Evolutionary conservation across 2,329 filamentous ascomycete species (phyloP).

Genomic region (Colletotrichum camelliae): DNA sequence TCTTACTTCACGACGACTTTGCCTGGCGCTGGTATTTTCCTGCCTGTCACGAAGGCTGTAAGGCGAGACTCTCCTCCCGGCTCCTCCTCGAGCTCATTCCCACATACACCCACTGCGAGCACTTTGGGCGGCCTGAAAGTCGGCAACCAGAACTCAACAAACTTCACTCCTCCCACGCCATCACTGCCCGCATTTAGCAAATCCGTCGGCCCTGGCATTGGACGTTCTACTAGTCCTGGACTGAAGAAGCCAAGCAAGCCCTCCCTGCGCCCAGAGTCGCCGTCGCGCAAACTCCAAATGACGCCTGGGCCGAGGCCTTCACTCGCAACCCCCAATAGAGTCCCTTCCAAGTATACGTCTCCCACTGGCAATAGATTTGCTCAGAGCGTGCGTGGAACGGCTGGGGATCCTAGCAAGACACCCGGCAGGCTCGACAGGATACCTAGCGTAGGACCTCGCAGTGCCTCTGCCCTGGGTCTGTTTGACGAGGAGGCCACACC

Average conservation of each 20-base stretch:
- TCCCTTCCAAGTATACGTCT: constrained; percentile 65
- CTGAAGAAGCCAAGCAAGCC: constrained; percentile 71
- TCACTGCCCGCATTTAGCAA: constrained; percentile 83
- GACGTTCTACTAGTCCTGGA: constrained; percentile 71
- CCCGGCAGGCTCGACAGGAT: constrained; percentile 50
- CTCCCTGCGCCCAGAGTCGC: constrained; percentile 90
- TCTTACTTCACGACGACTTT: constrained; percentile 83
- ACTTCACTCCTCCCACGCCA: constrained; percentile 69
- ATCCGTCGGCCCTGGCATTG: constrained; percentile 70
- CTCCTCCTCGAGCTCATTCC: constrained; percentile 55
- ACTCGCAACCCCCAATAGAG: constrained; percentile 56
- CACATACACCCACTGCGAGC: constrained; percentile 73
- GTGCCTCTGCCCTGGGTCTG: constrained; percentile 63
- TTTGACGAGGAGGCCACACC: constrained; percentile 65
- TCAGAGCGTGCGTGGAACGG: constrained; percentile 66
- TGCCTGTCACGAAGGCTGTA: constrained; percentile 82
- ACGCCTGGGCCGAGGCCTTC: constrained; percentile 64
- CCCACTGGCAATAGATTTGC: constrained; percentile 68
- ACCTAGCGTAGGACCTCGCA: constrained; percentile 60
- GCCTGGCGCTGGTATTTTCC: constrained; percentile 89
- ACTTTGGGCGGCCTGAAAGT: constrained; percentile 59
- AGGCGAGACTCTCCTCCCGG: constrained; percentile 66
- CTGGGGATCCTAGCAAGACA: constrained; percentile 67
- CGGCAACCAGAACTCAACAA: constrained; percentile 62
- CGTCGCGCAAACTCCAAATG: constrained; percentile 72